Percentiles rank a stretch among this genome's conserved stretches.
These are phyloP conservation scores for Fusarium duplospermum DNA, from an alignment of 2,329 filamentous ascomycete genomes.

Conservation along the genomic window DNA sequence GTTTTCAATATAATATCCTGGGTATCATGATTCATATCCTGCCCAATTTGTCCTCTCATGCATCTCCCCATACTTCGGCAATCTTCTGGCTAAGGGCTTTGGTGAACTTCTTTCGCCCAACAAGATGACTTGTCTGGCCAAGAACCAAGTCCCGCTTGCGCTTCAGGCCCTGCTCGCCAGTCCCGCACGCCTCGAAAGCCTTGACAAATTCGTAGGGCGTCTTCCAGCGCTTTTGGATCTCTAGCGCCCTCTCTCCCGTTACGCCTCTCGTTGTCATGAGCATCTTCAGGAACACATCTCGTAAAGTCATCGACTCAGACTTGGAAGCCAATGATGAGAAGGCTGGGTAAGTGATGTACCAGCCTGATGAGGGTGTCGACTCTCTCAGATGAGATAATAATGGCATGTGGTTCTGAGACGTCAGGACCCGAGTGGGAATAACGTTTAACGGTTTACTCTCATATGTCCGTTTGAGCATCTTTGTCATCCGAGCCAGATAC, in stretches of 20 bases:
- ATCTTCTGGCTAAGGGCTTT: slow-evolving; percentile 75
- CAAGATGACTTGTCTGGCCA: slow-evolving; percentile 64
- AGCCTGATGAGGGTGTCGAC: slow-evolving; percentile 61
- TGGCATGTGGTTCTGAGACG: slow-evolving; percentile 73
- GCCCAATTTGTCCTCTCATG: slow-evolving; percentile 41
- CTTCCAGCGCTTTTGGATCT: slow-evolving; percentile 82
- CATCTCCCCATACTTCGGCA: slow-evolving; percentile 77
- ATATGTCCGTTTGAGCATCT: slow-evolving; percentile 74
- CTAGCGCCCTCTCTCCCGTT: slow-evolving; percentile 81
- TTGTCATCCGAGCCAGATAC: slow-evolving; percentile 80
- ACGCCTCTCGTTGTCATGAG: slow-evolving; percentile 83
- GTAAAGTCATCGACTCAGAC: slow-evolving; percentile 77
- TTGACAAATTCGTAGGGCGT: slow-evolving; percentile 79
- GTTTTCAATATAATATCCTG: slow-evolving; percentile 21
- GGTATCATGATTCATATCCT: slow-evolving; percentile 38
- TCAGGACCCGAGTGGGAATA: slow-evolving; percentile 74
- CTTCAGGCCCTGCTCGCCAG: slow-evolving; percentile 62
- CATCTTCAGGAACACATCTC: slow-evolving; percentile 86
- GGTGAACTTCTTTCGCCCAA: slow-evolving; percentile 76
- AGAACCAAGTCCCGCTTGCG: slow-evolving; percentile 71
- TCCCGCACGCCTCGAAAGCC: slow-evolving; percentile 70
- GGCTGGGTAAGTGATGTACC: slow-evolving; percentile 75
- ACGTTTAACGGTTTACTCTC: slow-evolving; percentile 67
- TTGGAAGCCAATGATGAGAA: slow-evolving; percentile 81
- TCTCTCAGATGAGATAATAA: slow-evolving; percentile 69